phyloP scores from a whole-genome alignment of 306 rosid genomes.

The Crotalaria pallida region DNA sequence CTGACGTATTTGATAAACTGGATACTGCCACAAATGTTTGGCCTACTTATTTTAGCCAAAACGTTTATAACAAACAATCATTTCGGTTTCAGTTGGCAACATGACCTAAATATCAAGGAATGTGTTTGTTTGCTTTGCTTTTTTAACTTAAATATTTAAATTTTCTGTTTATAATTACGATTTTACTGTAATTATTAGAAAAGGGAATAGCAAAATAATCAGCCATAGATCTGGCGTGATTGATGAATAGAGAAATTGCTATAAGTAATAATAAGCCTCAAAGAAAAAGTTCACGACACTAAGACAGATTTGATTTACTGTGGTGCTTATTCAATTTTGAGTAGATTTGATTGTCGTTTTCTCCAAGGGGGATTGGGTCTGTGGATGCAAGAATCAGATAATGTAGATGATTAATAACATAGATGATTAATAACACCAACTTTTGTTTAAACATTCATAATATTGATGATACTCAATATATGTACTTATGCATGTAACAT shows the following conservation, averaged over 20 bases:
- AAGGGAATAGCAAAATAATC: neutral
- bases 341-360: neutral
- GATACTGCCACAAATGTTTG: too few species aligned
- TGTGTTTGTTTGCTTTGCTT: neutral
- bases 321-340: neutral
- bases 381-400: neutral
- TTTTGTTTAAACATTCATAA: neutral
- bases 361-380: neutral
- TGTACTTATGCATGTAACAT: neutral
- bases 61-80: too few species aligned
- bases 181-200: neutral
- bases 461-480: constrained; percentile 7
- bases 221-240: neutral
- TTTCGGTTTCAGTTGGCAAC: neutral
- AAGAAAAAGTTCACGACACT: neutral
- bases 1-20: too few species aligned
- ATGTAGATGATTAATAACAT: neutral
- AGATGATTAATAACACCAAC: neutral
- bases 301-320: constrained; percentile 1
- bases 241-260: neutral
- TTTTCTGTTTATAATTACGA: neutral
- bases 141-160: neutral
- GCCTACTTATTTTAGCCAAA: too few species aligned
- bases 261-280: neutral
- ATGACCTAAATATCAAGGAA: neutral